Evolutionary conservation across 148 eudicot genomes (phyloP).

Genomic region (Rhododendron henanense): DNA sequence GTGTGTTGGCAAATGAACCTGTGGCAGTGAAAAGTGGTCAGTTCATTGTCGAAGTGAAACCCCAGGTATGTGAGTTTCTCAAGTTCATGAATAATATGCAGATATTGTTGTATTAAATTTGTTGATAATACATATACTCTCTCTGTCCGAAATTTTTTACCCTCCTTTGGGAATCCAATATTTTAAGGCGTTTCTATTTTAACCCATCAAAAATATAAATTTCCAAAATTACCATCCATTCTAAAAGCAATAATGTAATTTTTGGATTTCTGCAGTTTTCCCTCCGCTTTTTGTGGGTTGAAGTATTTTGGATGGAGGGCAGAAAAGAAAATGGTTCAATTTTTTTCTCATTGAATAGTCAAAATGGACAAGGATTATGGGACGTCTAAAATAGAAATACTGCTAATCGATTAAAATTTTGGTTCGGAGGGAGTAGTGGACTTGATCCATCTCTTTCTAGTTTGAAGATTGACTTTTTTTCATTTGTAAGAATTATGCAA

Average conservation of each 20-base stretch:
- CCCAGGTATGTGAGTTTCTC: conserved; percentile 27
- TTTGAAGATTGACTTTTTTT: not conserved
- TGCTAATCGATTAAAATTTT: not conserved
- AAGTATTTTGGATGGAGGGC: not conserved
- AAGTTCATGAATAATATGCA: not conserved
- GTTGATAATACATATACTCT: not conserved
- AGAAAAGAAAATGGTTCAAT: not conserved
- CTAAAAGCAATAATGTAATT: not conserved
- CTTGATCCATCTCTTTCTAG: not conserved
- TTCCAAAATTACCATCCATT: not conserved
- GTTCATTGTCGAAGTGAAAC: conserved; percentile 49
- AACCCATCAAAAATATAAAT: not conserved
- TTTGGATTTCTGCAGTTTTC: not conserved
- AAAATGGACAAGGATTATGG: not conserved
- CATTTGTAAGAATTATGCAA: not conserved
- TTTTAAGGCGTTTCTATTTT: too few species aligned
- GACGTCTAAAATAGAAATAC: not conserved
- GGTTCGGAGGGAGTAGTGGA: not conserved
- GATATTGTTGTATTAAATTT: not conserved
- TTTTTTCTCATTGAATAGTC: not conserved
- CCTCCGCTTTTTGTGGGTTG: not conserved
- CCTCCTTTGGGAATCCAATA: not conserved
- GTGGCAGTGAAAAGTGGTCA: conserved; percentile 46
- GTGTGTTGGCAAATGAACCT: conserved; percentile 45
- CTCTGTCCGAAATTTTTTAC: not conserved